Conservation (phyloP, 2,329 filamentous ascomycete genomes). For the Diaporthe sp. region DNA sequence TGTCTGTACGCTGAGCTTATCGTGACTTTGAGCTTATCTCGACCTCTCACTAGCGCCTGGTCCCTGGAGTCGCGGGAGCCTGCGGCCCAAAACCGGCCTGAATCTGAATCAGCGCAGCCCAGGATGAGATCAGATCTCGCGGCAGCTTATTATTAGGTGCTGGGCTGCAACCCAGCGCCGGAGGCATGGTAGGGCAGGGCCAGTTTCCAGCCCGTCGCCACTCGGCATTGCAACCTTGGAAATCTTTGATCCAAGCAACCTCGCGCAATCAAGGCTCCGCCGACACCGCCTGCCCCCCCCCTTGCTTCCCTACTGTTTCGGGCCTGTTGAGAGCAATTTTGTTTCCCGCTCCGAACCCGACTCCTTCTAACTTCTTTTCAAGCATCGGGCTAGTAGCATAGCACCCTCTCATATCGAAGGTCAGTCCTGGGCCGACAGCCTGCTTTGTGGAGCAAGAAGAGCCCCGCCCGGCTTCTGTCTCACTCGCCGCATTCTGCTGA, state of each 20-base stretch:
- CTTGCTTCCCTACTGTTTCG: slow-evolving; percentile 3
- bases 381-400: slow-evolving; percentile 6
- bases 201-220: slow-evolving; percentile 26
- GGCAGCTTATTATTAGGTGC: slow-evolving; percentile 24
- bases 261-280: not conserved
- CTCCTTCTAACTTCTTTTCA: not conserved
- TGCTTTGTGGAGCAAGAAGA: not conserved
- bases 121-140: slow-evolving; percentile 28
- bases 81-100: slow-evolving; percentile 19
- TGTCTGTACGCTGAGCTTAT: not conserved
- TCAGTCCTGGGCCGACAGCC: slow-evolving; percentile 1
- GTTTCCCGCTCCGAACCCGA: slow-evolving; percentile 19
- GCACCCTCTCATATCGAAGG: not conserved
- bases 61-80: slow-evolving; percentile 6
- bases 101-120: slow-evolving; percentile 31
- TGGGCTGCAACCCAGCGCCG: slow-evolving; percentile 22
- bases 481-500: slow-evolving; percentile 31
- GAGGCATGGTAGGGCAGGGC: slow-evolving; percentile 11
- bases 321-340: slow-evolving; percentile 10
- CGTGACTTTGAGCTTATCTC: slow-evolving; percentile 24
- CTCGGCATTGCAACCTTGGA: slow-evolving; percentile 20
- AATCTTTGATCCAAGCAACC: slow-evolving; percentile 18
- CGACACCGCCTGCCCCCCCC: slow-evolving; percentile 27
- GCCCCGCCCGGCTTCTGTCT: slow-evolving; percentile 29
- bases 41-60: slow-evolving; percentile 30